Evolutionary conservation across 2,329 filamentous ascomycete species (phyloP), one percentile per base, ranked within the genome.

Genomic region (Xylaria sp.): DNA sequence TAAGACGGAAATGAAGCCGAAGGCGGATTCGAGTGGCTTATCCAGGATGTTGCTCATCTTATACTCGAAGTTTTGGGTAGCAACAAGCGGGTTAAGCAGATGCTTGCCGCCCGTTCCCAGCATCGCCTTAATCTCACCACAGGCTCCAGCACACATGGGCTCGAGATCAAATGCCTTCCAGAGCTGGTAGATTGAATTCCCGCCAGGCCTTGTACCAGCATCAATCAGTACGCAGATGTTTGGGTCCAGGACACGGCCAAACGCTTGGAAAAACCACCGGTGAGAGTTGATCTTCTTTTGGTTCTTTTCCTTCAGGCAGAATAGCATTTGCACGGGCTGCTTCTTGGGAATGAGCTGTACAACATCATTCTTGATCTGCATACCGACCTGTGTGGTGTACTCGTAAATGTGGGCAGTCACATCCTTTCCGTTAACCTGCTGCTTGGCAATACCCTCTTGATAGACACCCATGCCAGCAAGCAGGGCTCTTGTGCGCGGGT

Each of bases 211-310:
- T 0, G 94, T 99, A 77, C 94, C 94, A 1, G 94, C 94, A 74
- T 99, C 94, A 61, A 99, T 85, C 48, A 99, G 82, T 9, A 97
- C 93, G 69, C 94, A 97, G 64, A 99, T 96, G 67, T 97, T 97
- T 38, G 94, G 94, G 59, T 97, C 89, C 41, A 99, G 76, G 2
- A 97, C 90, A 19, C 87, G 85, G 26, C 94, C 94, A 71, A 99
- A 99, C 0, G 93, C 94, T 64, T 95, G 89, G 81, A 99, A 99
- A 78, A 99, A 97, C 94, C 94, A 99, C 71, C 94, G 82, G 72
- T 99, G 94, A 0, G 94, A 97, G 72, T 99, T 99, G 83, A 99
- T 99, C 81, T 99, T 99, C 80, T 99, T 99, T 77, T 97, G 92
- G 71, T 99, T 99, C 84, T 97, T 97, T 71, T 99, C 94, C 78